Evolutionary conservation across 1,139 yeast genomes (phyloP).

Genomic region (Saccharomyces hybrid): DNA sequence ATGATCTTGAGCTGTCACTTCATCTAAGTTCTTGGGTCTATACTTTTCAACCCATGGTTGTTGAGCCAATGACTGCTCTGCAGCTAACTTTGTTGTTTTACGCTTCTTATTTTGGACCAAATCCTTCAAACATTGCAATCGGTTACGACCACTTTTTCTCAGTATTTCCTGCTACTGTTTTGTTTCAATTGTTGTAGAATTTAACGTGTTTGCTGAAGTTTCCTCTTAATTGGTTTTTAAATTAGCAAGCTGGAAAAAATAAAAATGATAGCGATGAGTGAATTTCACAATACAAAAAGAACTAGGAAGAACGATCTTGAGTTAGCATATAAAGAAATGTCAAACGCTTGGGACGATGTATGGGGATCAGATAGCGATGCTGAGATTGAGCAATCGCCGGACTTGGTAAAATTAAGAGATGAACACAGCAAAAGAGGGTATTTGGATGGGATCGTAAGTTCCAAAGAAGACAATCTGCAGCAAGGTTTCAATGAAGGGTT

Average conservation of each 20-base stretch:
- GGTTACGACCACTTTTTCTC: background rate
- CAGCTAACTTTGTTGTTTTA: slow-evolving; percentile 15
- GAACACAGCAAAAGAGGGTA: slow-evolving; percentile 80
- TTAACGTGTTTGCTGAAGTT: background rate
- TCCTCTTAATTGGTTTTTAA: background rate
- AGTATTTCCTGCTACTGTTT: background rate
- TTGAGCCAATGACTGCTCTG: slow-evolving; percentile 19
- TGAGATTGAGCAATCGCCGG: slow-evolving; percentile 15
- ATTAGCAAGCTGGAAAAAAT: background rate
- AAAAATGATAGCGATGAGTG: background rate
- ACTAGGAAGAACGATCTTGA: background rate
- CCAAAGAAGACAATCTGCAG: slow-evolving; percentile 67
- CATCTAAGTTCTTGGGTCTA: slow-evolving; percentile 68
- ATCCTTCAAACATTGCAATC: slow-evolving; percentile 17
- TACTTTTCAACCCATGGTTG: slow-evolving; percentile 35
- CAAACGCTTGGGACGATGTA: slow-evolving; percentile 20
- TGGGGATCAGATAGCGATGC: slow-evolving; percentile 27
- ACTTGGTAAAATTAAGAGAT: slow-evolving; percentile 39
- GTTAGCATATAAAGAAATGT: slow-evolving; percentile 1
- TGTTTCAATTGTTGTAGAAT: background rate
- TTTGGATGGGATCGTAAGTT: slow-evolving; percentile 66
- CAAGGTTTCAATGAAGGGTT: slow-evolving; percentile 75
- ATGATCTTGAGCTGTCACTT: slow-evolving; percentile 86
- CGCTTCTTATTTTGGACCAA: slow-evolving; percentile 24
- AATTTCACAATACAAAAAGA: background rate